These are phyloP conservation scores for Colletotrichum aenigma DNA, from an alignment of 2,329 filamentous ascomycete genomes.

Conservation along the genomic window DNA sequence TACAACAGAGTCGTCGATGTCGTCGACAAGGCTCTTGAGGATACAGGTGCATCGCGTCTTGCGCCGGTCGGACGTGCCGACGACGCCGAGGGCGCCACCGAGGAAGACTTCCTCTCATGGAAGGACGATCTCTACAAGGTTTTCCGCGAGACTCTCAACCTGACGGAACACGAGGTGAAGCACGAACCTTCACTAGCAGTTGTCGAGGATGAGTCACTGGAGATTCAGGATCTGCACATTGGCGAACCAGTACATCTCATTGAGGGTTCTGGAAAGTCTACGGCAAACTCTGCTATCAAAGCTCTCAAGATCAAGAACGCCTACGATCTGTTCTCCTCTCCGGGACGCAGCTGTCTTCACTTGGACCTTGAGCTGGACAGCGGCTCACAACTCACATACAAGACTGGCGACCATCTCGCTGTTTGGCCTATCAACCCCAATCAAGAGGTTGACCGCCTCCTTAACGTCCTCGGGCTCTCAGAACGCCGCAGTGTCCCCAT, in stretches of 20 bases:
- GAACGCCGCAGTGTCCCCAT: slow-evolving; percentile 27
- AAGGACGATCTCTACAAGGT: slow-evolving; percentile 31
- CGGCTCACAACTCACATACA: slow-evolving; percentile 32
- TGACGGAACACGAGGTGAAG: slow-evolving; percentile 24
- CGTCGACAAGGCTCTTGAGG: slow-evolving; percentile 25
- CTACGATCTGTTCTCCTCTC: slow-evolving; percentile 27
- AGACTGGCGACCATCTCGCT: slow-evolving; percentile 44
- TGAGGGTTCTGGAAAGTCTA: slow-evolving; percentile 1
- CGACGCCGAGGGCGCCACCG: slow-evolving; percentile 33
- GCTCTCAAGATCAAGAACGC: slow-evolving; percentile 20
- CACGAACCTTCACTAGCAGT: slow-evolving; percentile 27
- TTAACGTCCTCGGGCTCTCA: slow-evolving; percentile 29
- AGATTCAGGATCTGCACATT: slow-evolving; percentile 22
- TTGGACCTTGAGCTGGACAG: slow-evolving; percentile 39
- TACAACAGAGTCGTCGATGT: slow-evolving; percentile 39
- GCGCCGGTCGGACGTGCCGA: slow-evolving; percentile 33
- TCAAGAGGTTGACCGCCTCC: slow-evolving; percentile 33
- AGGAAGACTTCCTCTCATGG: slow-evolving; percentile 41
- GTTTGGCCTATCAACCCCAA: slow-evolving; percentile 43
- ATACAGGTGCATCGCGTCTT: slow-evolving; percentile 30
- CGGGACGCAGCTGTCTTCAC: slow-evolving; percentile 31
- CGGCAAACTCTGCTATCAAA: slow-evolving; percentile 21
- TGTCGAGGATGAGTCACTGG: slow-evolving; percentile 21
- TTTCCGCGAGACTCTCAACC: slow-evolving; percentile 21
- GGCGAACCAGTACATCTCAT: slow-evolving; percentile 23